These are phyloP conservation scores for Triticum urartu DNA, from an alignment of 176 grass and related monocot genomes.

Conservation along the genomic window DNA sequence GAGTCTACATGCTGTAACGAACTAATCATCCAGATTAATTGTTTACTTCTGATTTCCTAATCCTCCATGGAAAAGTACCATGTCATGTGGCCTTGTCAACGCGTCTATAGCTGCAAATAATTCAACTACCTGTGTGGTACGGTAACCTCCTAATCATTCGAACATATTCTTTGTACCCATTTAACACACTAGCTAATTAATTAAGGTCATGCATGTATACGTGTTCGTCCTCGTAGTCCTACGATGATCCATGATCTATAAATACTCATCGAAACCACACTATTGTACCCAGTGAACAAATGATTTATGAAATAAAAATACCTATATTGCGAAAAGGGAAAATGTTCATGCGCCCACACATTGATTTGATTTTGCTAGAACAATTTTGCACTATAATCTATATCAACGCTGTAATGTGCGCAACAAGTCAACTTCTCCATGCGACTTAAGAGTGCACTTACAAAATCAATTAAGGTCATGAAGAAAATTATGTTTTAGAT, in stretches of 20 bases:
- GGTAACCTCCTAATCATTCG: conserved; percentile 8
- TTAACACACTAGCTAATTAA: not conserved
- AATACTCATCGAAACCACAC: not conserved
- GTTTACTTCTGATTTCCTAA: not conserved
- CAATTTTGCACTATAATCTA: too few species aligned
- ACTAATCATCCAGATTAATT: not conserved
- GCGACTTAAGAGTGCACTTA: too few species aligned
- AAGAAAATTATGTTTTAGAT: too few species aligned
- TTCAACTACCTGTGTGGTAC: conserved; percentile 1
- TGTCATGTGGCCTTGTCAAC: not conserved
- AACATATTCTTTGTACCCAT: not conserved
- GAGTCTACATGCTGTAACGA: not conserved
- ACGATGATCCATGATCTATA: not conserved
- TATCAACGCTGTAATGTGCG: too few species aligned
- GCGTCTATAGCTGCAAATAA: not conserved
- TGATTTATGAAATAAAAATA: too few species aligned
- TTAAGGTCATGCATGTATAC: too few species aligned
- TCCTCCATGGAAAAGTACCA: not conserved
- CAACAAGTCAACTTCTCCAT: too few species aligned
- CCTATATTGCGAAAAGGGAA: too few species aligned
- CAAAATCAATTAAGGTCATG: too few species aligned
- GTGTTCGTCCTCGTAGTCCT: not conserved
- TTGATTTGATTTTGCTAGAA: too few species aligned
- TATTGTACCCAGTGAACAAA: too few species aligned
- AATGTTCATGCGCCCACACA: too few species aligned